phyloP scores from a whole-genome alignment of 495 filamentous ascomycete genomes.

The Aspergillus ostianus region DNA sequence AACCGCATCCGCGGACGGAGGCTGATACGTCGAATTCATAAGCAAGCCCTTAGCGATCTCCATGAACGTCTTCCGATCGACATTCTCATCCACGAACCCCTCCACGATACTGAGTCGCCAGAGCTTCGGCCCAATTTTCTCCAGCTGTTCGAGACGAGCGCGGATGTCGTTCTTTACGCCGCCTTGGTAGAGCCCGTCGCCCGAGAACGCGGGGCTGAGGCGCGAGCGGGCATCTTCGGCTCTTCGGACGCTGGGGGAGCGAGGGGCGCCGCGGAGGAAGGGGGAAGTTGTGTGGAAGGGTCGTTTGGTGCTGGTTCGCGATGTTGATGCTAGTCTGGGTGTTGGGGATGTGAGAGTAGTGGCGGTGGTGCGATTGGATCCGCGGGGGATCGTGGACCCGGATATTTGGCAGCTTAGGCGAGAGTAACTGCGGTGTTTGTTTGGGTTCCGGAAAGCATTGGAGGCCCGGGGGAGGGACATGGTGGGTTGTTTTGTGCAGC shows the following conservation, averaged over 20 bases:
- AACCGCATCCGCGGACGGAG: slow-evolving; percentile 17
- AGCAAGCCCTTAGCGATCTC: slow-evolving; percentile 20
- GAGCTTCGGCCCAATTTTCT: neutral
- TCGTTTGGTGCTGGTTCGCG: slow-evolving; percentile 8
- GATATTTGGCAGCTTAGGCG: neutral
- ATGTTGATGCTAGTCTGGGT: slow-evolving; percentile 5
- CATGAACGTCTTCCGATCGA: slow-evolving; percentile 16
- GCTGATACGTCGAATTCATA: slow-evolving; percentile 5
- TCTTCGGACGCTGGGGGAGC: slow-evolving; percentile 8
- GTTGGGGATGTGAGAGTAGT: neutral
- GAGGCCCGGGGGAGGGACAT: slow-evolving; percentile 7
- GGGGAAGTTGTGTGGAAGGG: slow-evolving; percentile 23
- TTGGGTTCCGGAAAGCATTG: neutral
- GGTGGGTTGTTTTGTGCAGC: neutral
- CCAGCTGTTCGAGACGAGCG: slow-evolving; percentile 1
- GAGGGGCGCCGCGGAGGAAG: slow-evolving; percentile 3
- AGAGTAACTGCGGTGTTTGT: neutral
- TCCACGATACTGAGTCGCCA: neutral
- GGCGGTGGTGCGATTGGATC: neutral
- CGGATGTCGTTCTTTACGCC: neutral
- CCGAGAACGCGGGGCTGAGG: neutral
- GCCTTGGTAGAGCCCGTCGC: neutral
- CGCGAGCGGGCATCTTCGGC: neutral
- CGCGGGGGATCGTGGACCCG: neutral
- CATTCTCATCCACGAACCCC: slow-evolving; percentile 3